Conservation (phyloP, 139 green algal genomes). For the Astrephomene gubernaculifera region DNA sequence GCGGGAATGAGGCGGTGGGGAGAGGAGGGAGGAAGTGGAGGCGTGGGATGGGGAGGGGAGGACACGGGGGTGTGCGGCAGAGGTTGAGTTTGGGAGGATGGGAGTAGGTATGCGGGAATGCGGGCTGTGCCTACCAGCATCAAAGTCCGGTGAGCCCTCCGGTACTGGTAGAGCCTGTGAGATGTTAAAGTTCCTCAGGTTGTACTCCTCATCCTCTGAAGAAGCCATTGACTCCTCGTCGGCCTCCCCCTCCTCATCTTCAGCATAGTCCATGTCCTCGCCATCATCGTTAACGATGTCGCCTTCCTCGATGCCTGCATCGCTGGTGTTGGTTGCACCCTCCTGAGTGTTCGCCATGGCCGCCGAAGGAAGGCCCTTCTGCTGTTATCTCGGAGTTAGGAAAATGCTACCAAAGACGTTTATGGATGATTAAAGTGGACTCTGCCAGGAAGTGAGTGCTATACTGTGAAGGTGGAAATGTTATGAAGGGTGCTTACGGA, state of each 20-base stretch:
- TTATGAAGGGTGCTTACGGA: too few species aligned
- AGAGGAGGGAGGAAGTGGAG: not conserved
- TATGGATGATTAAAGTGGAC: too few species aligned
- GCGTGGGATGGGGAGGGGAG: not conserved
- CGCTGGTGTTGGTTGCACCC: too few species aligned
- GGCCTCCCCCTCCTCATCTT: slow-evolving; percentile 8
- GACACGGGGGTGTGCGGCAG: not conserved
- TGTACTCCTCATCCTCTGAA: slow-evolving; percentile 61
- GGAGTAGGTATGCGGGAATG: not conserved
- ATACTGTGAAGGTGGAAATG: too few species aligned
- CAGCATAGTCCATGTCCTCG: not conserved
- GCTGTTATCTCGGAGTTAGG: too few species aligned
- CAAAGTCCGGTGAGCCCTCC: slow-evolving; percentile 65
- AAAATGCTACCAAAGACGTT: too few species aligned
- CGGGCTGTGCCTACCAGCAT: not conserved
- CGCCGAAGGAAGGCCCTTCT: too few species aligned
- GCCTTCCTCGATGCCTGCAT: not conserved
- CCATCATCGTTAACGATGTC: not conserved
- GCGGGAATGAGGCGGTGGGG: not conserved
- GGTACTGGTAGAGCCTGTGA: slow-evolving; percentile 73
- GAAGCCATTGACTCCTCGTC: slow-evolving; percentile 31
- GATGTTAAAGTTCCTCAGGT: slow-evolving; percentile 77
- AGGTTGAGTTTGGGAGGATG: not conserved
- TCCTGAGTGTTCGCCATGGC: too few species aligned
- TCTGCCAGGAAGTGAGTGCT: too few species aligned